Evolutionary conservation across 768 basidiomycete species (phyloP), one percentile per base, ranked within the genome.

Genomic region (Rubroboletus satanas): DNA sequence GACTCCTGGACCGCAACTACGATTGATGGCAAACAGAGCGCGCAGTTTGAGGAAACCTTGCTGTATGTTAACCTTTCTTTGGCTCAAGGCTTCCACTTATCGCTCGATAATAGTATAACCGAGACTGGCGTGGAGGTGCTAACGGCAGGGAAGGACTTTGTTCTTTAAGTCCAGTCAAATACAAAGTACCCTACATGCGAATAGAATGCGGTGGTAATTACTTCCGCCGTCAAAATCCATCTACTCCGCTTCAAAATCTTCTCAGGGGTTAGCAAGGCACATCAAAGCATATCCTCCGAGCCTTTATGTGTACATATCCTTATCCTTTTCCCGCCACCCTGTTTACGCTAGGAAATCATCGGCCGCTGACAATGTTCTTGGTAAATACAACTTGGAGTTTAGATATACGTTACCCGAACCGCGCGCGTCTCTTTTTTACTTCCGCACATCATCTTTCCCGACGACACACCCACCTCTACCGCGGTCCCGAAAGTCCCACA

Each of bases 1-100:
- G 93, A 96, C 70, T 87, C 93, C 66, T 98, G 96, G 96, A 98
- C 96, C 3, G 93, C 95, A 1, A 92, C 88, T 21, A 99, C 97
- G 5, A 72, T 80, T 12, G 96, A 98, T 71, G 96, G 94, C 23
- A 89, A 88, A 69, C 77, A 81, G 52, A 94, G 91, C 56, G 97
- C 97, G 1, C 97, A 99, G 66, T 99, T 98, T 67, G 97, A 99
- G 70, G 97, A 99, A 66, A 98, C 96, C 1, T 75, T 99, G 35
- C 71, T 99, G 94, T 95, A 65, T 63, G 93, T 81, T 37, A 47
- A 21, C 15, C 47, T 15, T 52, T 49, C n/a, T 17, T 41, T 61
- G 41, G 36, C 35, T 43, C 45, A 26, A 36, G 42, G 48, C 28
- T 45, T 37, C 26, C 28, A 31, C 63, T 75, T 46, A 68, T 54